A percentile compares a stretch with the other conserved stretches of the same genome.
phyloP scores from a whole-genome alignment of 1,284 basidiomycete genomes.

The Agroathelia rolfsii region DNA sequence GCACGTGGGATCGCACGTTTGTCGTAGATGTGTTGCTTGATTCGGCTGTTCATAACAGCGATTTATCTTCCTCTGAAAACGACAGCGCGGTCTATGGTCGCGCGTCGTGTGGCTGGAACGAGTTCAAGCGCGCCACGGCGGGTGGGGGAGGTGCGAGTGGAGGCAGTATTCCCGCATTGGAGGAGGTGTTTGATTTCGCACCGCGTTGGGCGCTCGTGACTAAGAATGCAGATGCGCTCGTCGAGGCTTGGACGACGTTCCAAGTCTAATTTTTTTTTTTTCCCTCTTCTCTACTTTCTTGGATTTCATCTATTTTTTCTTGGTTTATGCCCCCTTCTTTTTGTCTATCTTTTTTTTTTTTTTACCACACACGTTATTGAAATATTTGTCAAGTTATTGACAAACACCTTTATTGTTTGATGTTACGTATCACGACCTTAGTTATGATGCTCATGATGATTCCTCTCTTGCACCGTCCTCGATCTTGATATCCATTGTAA shows the following conservation, averaged over 20 bases:
- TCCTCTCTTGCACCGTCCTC: too few species aligned
- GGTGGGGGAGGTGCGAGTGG: conserved; percentile 25
- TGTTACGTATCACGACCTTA: too few species aligned
- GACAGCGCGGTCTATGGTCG: conserved; percentile 32
- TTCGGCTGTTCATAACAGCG: conserved; percentile 7
- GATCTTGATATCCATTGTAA: too few species aligned
- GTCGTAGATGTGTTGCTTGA: conserved; percentile 40
- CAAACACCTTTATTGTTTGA: too few species aligned
- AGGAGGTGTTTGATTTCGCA: conserved; percentile 57
- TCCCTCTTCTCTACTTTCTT: too few species aligned
- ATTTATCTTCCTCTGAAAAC: conserved; percentile 15
- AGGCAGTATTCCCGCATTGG: conserved; percentile 57
- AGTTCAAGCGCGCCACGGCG: conserved; percentile 49
- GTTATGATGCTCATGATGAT: too few species aligned
- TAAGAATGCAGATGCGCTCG: conserved; percentile 50
- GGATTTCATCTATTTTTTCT: too few species aligned
- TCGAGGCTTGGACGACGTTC: conserved; percentile 46
- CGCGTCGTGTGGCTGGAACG: conserved; percentile 62
- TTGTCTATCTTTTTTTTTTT: too few species aligned
- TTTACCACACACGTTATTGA: too few species aligned
- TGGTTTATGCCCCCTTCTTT: too few species aligned
- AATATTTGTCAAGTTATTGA: too few species aligned
- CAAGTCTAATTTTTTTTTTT: conserved; percentile 28
- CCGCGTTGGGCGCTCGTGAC: conserved; percentile 59
- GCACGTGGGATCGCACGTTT: conserved; percentile 55